Conservation (phyloP, 2,329 filamentous ascomycete species). For the Cytospora piceicola region DNA sequence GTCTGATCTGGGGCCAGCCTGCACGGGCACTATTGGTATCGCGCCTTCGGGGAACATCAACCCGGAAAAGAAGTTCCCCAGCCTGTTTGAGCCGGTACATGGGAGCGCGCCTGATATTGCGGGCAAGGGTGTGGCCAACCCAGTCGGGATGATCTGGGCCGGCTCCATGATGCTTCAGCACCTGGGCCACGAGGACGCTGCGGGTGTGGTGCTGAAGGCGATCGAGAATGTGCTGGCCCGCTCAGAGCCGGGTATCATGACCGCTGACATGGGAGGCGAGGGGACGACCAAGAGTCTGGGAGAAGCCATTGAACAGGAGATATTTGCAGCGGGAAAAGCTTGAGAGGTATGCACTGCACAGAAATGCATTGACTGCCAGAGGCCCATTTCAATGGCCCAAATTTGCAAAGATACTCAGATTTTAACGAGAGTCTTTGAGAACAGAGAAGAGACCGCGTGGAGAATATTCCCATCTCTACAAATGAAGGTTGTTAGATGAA, state of each 20-base stretch:
- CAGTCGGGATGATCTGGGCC: conserved; percentile 70
- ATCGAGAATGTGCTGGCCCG: conserved; percentile 59
- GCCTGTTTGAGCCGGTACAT: conserved; percentile 67
- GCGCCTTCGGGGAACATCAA: conserved; percentile 67
- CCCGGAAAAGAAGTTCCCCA: conserved; percentile 61
- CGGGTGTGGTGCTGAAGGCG: conserved; percentile 59
- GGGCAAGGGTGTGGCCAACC: conserved; percentile 65
- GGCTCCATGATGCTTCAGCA: conserved; percentile 70
- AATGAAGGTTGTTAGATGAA: too few relatives aligned
- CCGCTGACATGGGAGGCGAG: conserved; percentile 62
- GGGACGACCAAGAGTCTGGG: conserved; percentile 62
- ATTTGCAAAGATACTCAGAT: not conserved
- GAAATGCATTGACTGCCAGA: not conserved
- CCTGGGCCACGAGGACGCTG: conserved; percentile 62
- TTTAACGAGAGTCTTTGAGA: not conserved
- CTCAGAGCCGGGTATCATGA: conserved; percentile 57
- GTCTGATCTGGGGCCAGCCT: conserved; percentile 65
- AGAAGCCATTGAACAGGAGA: conserved; percentile 48
- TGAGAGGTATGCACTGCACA: not conserved
- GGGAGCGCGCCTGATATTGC: conserved; percentile 68
- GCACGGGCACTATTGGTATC: conserved; percentile 69
- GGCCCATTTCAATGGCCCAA: not conserved
- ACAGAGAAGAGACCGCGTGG: too few relatives aligned
- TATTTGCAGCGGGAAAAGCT: conserved; percentile 17
- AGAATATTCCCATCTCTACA: too few relatives aligned